A percentile compares a stretch with the other conserved stretches of the same genome.
Conservation (phyloP, 1,284 basidiomycete genomes). For the Fistulina hepatica region DNA sequence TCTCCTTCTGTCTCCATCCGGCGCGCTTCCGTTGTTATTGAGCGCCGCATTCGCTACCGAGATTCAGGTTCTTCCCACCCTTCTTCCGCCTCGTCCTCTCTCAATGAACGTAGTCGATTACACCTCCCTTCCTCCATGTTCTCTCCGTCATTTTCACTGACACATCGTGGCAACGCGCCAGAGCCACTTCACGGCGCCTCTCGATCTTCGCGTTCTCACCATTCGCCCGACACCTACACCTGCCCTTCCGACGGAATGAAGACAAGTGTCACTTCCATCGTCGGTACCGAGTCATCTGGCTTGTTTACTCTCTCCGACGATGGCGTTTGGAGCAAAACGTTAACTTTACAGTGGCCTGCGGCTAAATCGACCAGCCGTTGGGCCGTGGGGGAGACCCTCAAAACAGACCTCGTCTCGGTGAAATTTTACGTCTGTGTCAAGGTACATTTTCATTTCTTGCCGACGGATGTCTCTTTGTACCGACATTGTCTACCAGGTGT, state of each 20-base stretch:
- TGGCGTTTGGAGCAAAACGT: slow-evolving; percentile 50
- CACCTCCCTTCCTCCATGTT: slow-evolving; percentile 6
- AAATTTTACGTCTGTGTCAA: slow-evolving; percentile 61
- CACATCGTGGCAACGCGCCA: slow-evolving; percentile 1
- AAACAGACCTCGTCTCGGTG: slow-evolving; percentile 53
- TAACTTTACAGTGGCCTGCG: slow-evolving; percentile 63
- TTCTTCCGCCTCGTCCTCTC: slow-evolving; percentile 10
- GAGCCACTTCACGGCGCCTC: no score
- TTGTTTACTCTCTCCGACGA: slow-evolving; percentile 41
- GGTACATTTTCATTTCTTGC: slow-evolving; percentile 28
- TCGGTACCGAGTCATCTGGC: slow-evolving; percentile 46
- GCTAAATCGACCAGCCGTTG: slow-evolving; percentile 56
- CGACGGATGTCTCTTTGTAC: slow-evolving; percentile 9
- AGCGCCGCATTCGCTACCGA: slow-evolving; percentile 42
- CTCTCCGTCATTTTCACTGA: slow-evolving; percentile 12
- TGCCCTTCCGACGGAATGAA: no score
- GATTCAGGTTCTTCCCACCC: slow-evolving; percentile 24
- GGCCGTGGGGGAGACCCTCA: slow-evolving; percentile 66
- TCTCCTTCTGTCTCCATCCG: slow-evolving; percentile 41
- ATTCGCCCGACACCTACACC: no score
- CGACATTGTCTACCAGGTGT: slow-evolving; percentile 30
- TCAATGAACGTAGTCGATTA: slow-evolving; percentile 4
- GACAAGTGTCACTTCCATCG: slow-evolving; percentile 39
- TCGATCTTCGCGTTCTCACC: no score
- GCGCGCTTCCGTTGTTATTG: slow-evolving; percentile 41